Evolutionary conservation across 2,329 filamentous ascomycete species (phyloP), one percentile per base, ranked within the genome.

Genomic region (Aurifilum marmelostoma): DNA sequence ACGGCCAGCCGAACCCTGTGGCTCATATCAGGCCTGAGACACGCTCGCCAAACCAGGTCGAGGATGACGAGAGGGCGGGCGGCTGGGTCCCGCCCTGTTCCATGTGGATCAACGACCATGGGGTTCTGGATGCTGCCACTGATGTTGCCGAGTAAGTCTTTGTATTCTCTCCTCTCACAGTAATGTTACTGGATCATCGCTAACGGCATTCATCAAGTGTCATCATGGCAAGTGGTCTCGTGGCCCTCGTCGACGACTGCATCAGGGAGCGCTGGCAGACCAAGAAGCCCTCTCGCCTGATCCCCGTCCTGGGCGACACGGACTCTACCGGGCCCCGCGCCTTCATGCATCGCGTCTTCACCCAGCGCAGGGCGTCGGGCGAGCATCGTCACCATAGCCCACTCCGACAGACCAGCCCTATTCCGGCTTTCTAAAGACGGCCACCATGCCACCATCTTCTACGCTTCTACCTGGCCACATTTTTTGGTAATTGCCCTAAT

Each of bases 41-140:
- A 39, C 83, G 94, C 74, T 91, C 91, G 9, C 88, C 88, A 7
- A 85, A 85, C 75, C 91, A 97, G 79, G 83, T 89, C 12, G 81
- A 84, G 12, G 90, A 89, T 72, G 94, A 98, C 76, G 86, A 90
- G 73, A 84, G 83, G 63, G 92, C 92, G 73, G 94, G 94, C 64
- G 93, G 92, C 68, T 98, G 95, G 94, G 86, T 98, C 32, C 92
- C 93, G 67, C 94, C 93, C 6, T 97, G 92, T 77, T 92, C 92
- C 75, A 90, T 98, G 89, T 94, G 93, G 89, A 93, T 98, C 77
- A 92, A 88, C 74, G 93, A 97, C 78, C 81, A 88, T 70, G 84
- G 83, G 21, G 85, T 96, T 70, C 84, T 96, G 73, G 83, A 86
- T 41, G 89, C 87, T 73, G 83, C 88, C 77, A 91, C 91, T 63